Base-by-base conservation (phyloP, 768 basidiomycete genomes). In the Psilocybe cyanescens region DNA sequence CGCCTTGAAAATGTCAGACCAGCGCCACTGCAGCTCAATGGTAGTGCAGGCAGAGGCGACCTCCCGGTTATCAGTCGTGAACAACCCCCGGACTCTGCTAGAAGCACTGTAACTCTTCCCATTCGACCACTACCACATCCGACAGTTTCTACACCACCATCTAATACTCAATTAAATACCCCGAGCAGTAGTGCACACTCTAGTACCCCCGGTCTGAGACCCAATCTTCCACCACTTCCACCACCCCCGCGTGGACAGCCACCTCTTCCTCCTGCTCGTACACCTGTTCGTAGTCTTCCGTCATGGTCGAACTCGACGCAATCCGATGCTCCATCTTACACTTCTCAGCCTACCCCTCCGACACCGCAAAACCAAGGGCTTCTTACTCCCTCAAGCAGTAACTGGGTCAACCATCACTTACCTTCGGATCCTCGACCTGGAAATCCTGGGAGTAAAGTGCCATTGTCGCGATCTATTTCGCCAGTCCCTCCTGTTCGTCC, bases 1-100 rank as follows among this genome's bases (percentile, higher is more conserved):
- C 80, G 86, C 24, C 78, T 86, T 29, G 85, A 90, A 65, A 83
- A 78, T 55, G 83, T 80, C 44, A 78, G 94, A 61, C 95, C 94
- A 3, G 90, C 94, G 0, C 94, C 95, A 0, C 78, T 97, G n/a
- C 86, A 90, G 65, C 80, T 97, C 8, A 81, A 84, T 16, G 80
- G 81, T 0, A 81, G 81, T 60, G 71, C 80, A 9, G 78, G 78
- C 3, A 78, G 87, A 44, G 76, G 79, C 14, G 88, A 90, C 69
- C 84, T 95, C 1, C 94, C 94, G 5, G 86, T 86, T 17, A 78
- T 94, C 59, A 83, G 91, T 45, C 84, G 88, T 53, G 88, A 91
- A 63, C 81, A 80, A 29, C 75, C 75, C 14, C 81, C 84, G 16
- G 90, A 91, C 64, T 84, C 88, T n/a, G 81, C 81, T 24, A 74